A percentile compares a stretch with the other conserved stretches of the same genome.
These are phyloP conservation scores for Chlorociboria aeruginascens DNA, from an alignment of 495 filamentous ascomycete species.

Conservation along the genomic window DNA sequence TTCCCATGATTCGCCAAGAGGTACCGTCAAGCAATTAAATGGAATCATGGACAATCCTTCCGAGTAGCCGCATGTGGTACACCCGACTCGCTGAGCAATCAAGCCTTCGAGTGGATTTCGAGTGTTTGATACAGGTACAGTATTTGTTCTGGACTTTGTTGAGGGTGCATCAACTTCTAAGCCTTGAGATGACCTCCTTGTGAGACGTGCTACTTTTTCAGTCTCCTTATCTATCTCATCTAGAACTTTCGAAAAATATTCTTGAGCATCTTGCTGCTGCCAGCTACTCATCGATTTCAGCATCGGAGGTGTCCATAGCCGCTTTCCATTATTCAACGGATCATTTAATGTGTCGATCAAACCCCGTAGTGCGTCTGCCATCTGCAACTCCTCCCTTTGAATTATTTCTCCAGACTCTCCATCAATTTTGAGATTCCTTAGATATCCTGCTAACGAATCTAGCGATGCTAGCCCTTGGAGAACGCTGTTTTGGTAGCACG, in stretches of 20 bases:
- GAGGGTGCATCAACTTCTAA: slow-evolving; percentile 17
- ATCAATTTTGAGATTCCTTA: slow-evolving; percentile 23
- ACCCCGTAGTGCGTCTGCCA: slow-evolving; percentile 40
- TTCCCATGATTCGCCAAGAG: slow-evolving; percentile 43
- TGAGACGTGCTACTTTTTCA: slow-evolving; percentile 8
- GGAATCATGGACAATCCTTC: slow-evolving; percentile 79
- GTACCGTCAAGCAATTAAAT: slow-evolving; percentile 89
- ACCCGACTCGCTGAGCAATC: slow-evolving; percentile 81
- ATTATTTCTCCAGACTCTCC: slow-evolving; percentile 23
- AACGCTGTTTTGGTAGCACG: slow-evolving; percentile 96
- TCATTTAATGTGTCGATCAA: slow-evolving; percentile 58
- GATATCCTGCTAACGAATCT: slow-evolving; percentile 41
- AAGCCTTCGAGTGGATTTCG: slow-evolving; percentile 72
- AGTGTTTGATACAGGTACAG: slow-evolving; percentile 4
- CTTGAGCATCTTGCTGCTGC: slow-evolving; percentile 97
- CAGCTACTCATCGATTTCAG: slow-evolving; percentile 83
- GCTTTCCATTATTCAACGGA: slow-evolving; percentile 50
- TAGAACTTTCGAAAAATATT: slow-evolving; percentile 86
- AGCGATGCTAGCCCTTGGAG: slow-evolving; percentile 79
- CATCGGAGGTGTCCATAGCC: slow-evolving; percentile 63
- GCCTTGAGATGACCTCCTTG: slow-evolving; percentile 20
- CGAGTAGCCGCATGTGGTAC: slow-evolving; percentile 72
- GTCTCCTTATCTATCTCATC: slow-evolving; percentile 78
- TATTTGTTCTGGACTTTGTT: slow-evolving; percentile 12
- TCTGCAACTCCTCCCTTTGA: slow-evolving; percentile 33